Base-by-base conservation (phyloP, 1,284 basidiomycete genomes). In the Gomphus sp. region DNA sequence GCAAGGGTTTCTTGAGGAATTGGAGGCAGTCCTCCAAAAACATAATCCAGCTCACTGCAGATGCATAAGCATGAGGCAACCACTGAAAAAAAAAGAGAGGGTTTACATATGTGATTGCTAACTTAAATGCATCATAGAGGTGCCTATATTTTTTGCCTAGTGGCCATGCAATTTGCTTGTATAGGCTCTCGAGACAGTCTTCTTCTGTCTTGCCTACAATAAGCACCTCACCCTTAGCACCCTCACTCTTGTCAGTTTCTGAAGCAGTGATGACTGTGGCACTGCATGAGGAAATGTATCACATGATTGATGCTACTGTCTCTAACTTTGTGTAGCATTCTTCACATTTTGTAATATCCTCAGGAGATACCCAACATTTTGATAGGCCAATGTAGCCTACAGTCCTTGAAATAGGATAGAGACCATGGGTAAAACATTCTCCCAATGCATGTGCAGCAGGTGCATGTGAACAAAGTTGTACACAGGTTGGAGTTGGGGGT, bases 301-400 rank as follows among this genome's bases (percentile, higher is more conserved):
- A 85, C 73, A 97, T 85, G 72, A 98, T 97, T 14, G 91, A 94
- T 57, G 92, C 87, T 48, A 96, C 93, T 4, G 91, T 87, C 76
- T 97, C 97, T 48, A 92, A 94, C 76, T 99, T 99, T 82, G 95
- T 95, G 75, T 93, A 99, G 56, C 93, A 87, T 70, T 98, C 96
- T 73, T 99, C 97, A 75, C 97, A 99, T 77, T 98, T 98, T 54
- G 89, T 85, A 66, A 99, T 96, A 72, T 99, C 96, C 72, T 99
- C 97, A 10, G 96, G 91, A 10, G 95, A 98, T n/a, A 99, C 96
- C 68, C 97, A 89, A 66, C 97, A 89, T 80, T 99, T 99, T 56
- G 95, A 98, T 44, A 99, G 79, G 81, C 99, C 96, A 69, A 99
- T 99, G 76, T 99, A 99, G 18, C 95, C 93, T 96, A 64, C 37